A percentile compares a stretch with the other conserved stretches of the same genome.
Conservation (phyloP, 495 filamentous ascomycete species). For the Daldinia grandis region DNA sequence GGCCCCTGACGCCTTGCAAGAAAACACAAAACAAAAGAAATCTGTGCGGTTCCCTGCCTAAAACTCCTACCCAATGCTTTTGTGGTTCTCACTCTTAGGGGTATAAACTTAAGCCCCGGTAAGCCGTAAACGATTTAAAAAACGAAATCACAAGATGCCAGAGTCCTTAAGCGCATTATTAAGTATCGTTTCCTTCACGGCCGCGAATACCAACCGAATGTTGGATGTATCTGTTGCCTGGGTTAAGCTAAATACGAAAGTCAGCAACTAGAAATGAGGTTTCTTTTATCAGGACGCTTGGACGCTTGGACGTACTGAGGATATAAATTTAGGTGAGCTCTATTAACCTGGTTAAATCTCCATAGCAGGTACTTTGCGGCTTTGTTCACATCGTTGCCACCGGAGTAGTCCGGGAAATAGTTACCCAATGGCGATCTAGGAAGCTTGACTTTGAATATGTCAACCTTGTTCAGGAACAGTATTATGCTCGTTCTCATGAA, state of each 20-base stretch:
- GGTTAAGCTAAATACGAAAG: slow-evolving; percentile 71
- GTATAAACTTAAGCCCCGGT: slow-evolving; percentile 7
- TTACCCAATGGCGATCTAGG: slow-evolving; percentile 86
- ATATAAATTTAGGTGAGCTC: slow-evolving; percentile 94
- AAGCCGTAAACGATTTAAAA: slow-evolving; percentile 10
- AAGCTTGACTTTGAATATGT: slow-evolving; percentile 95
- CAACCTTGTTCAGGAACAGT: slow-evolving; percentile 97
- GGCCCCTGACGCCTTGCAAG: slow-evolving; percentile 44
- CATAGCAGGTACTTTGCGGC: slow-evolving; percentile 97
- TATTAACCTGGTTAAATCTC: slow-evolving; percentile 98
- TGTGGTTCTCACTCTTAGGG: slow-evolving; percentile 28
- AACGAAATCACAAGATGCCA: slow-evolving; percentile 79
- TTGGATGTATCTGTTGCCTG: slow-evolving; percentile 99
- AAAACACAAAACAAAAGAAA: slow-evolving; percentile 30
- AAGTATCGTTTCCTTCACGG: slow-evolving; percentile 97
- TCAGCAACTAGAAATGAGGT: slow-evolving; percentile 44
- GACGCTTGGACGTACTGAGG: slow-evolving; percentile 78
- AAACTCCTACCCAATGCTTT: slow-evolving; percentile 49
- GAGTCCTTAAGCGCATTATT: slow-evolving; percentile 98
- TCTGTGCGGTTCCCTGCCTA: slow-evolving; percentile 32
- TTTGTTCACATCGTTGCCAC: slow-evolving; percentile 95
- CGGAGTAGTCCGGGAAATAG: slow-evolving; percentile 98
- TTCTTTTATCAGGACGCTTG: neutral
- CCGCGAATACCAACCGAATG: slow-evolving; percentile 96
- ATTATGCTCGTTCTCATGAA: slow-evolving; percentile 99